Base-by-base conservation (phyloP, 1,284 basidiomycete species). In the Naganishia sp. region DNA sequence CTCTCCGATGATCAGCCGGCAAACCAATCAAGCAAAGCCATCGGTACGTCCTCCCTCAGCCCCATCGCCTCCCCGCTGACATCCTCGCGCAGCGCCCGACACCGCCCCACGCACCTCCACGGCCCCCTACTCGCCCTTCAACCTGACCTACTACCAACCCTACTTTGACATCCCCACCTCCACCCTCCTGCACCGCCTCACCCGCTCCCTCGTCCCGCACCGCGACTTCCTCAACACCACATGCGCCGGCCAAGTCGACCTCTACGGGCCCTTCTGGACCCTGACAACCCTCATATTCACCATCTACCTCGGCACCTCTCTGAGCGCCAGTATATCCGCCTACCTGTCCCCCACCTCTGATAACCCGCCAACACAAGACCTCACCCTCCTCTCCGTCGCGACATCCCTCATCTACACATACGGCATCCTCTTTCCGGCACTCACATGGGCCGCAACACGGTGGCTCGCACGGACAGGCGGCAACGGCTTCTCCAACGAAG, bases 261-360 rank as follows among this genome's bases (percentile, higher is more conserved):
- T 83, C 5, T 83, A 83, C 68, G 82, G 94, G 1, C 92, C 94
- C 0, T 96, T 97, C 82, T 97, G 94, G 94, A 90, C 92, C 0
- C 84, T 94, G 55, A 94, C 92, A 0, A 95, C 93, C 1, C 85
- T 96, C 70, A 89, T 95, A 57, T 91, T 96, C 74, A 84, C 88
- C 1, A 86, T 96, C 64, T 96, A 94, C 81, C 86, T 94, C 66
- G 94, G 90, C 41, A 94, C 93, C 0, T 92, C 90, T 25, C 86
- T 96, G 50, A 90, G 88, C 1, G 86, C 89, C 7, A 90, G 90
- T 46, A 88, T 96, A 71, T 83, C 88, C 1, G 84, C 86, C 23
- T 95, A 92, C 79, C 84, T 95, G 47, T 88, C 89, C 31, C 70
- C 72, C 45, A 61, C 67, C 3, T 69, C 72, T 1, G 61, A 5